Conservation (phyloP, 768 basidiomycete genomes). For the Serendipita indica region DNA sequence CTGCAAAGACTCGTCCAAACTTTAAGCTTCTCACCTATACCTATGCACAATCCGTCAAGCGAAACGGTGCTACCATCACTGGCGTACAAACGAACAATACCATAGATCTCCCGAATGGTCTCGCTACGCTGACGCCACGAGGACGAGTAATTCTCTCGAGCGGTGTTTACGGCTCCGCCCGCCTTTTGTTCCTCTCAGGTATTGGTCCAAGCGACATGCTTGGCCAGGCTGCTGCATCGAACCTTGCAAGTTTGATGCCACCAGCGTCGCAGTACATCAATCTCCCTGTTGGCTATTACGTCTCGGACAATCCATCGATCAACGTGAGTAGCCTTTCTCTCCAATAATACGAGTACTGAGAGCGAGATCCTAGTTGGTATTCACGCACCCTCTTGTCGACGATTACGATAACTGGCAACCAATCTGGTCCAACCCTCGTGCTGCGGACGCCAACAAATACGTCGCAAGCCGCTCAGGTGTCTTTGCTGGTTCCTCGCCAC, state of each 20-base stretch:
- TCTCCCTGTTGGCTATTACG: conserved; percentile 39
- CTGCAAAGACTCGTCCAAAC: conserved; percentile 37
- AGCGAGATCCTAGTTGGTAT: conserved; percentile 27
- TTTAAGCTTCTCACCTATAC: conserved; percentile 36
- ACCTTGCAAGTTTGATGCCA: conserved; percentile 34
- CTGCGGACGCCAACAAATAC: conserved; percentile 44
- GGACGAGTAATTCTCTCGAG: conserved; percentile 50
- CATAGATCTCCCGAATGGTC: conserved; percentile 37
- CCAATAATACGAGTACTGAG: neutral
- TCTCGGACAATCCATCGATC: conserved; percentile 49
- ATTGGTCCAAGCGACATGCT: conserved; percentile 50
- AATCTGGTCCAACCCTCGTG: conserved; percentile 38
- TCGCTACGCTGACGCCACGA: conserved; percentile 37
- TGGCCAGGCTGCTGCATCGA: conserved; percentile 31
- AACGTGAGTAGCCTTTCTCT: conserved; percentile 23
- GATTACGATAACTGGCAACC: conserved; percentile 51
- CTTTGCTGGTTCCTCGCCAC: conserved; percentile 40
- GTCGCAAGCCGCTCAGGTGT: conserved; percentile 37
- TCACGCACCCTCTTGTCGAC: conserved; percentile 47
- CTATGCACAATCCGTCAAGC: conserved; percentile 37
- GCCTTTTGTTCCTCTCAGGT: conserved; percentile 45
- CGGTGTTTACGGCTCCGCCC: conserved; percentile 40
- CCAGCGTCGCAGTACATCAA: conserved; percentile 37
- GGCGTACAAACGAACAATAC: conserved; percentile 50
- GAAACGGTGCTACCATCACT: conserved; percentile 39